These are phyloP conservation scores for Colletotrichum phormii DNA, from an alignment of 2,329 filamentous ascomycete species.

Conservation along the genomic window DNA sequence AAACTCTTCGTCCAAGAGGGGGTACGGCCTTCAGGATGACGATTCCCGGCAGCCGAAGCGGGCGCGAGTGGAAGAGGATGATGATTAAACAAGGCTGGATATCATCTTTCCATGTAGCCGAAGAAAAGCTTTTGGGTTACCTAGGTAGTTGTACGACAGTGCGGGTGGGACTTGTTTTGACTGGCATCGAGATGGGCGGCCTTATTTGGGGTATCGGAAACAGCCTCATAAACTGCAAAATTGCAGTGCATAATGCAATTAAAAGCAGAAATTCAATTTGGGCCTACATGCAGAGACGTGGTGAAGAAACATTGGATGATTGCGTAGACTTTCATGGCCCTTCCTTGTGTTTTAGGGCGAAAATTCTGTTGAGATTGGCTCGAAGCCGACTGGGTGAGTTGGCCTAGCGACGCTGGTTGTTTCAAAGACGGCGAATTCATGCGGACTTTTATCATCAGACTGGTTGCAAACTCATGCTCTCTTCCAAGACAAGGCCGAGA, in stretches of 20 bases:
- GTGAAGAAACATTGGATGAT: conserved; percentile 19
- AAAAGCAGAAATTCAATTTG: neutral
- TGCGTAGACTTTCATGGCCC: neutral
- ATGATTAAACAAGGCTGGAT: conserved; percentile 49
- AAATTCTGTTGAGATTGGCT: neutral
- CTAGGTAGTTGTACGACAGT: neutral
- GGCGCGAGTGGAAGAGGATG: conserved; percentile 81
- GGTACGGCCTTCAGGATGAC: conserved; percentile 79
- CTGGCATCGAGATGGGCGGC: conserved; percentile 13
- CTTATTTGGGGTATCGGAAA: conserved; percentile 5
- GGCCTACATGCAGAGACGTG: conserved; percentile 4
- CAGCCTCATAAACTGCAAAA: neutral
- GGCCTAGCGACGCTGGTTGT: conserved; percentile 22
- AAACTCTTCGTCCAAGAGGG: conserved; percentile 72
- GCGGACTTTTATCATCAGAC: conserved; percentile 7
- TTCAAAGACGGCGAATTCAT: conserved; percentile 28
- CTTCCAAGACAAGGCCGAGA: conserved; percentile 22
- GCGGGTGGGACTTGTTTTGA: neutral
- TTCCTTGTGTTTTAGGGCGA: conserved; percentile 17
- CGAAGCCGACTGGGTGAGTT: conserved; percentile 16
- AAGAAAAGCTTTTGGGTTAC: neutral
- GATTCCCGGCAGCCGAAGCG: conserved; percentile 74
- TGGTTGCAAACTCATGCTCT: conserved; percentile 1
- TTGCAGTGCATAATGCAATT: conserved; percentile 16
- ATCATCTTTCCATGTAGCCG: neutral